Base-by-base conservation (phyloP, 331 rosid species). In the Telfairia occidentalis region DNA sequence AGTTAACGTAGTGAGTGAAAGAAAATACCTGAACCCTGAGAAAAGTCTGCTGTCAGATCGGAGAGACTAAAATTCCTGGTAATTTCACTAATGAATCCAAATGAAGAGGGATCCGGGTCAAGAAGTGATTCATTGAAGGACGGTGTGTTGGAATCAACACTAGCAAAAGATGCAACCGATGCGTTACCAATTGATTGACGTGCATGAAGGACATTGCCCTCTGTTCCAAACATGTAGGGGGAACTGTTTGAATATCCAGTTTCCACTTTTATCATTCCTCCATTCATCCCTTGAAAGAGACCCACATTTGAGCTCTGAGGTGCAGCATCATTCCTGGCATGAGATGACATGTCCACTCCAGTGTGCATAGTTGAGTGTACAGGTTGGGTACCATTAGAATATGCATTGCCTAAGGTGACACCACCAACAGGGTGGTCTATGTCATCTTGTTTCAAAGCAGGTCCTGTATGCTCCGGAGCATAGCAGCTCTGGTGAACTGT, bases 41-140 rank as follows among this genome's bases (percentile, higher is more conserved):
- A 88, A 73, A 94, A 89, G 79, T 87, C 90, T 15, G 90, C 86
- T 65, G 91, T 84, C 78, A 94, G 85, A 82, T 94, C 97, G 0
- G 97, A 89, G 80, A 91, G 86, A 82, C 98, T 93, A 82, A 93
- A 88, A 80, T 45, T 88, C 79, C 90, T 82, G 57, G 98, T 91
- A 81, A 93, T 89, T 83, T 86, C 92, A 79, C 84, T 84, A 81
- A 92, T 79, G 75, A 85, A 81, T 74, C 98, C 97, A 85, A 77
- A 84, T 26, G 94, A 82, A 45, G 92, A 57, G 69, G 77, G 78
- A 59, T 91, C 95, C 19, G 84, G 75, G 80, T 86, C 92, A 54
- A 88, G 78, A 77, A 86, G 83, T 61, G 87, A 64, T 32, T 86
- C 92, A 37, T 81, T 83, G 83, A 87, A 77, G 59, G 96, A 43